Evolutionary conservation across 2,329 filamentous ascomycete genomes (phyloP).

Genomic region (Leptographium procerum): DNA sequence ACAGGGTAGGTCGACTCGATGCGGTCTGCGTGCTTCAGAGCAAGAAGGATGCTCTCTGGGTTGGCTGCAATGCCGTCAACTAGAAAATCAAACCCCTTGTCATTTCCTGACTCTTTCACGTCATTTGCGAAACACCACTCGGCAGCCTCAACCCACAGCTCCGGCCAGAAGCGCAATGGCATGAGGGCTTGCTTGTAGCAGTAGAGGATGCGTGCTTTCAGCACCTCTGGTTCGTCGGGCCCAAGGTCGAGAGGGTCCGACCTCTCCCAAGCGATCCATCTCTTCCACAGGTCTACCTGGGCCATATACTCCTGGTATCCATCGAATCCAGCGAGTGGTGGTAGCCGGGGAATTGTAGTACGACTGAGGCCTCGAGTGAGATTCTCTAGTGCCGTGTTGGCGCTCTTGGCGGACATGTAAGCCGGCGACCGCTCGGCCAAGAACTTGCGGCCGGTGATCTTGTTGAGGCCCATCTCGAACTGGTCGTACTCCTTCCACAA

Average conservation of each 20-base stretch:
- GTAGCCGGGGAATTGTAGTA: constrained; percentile 67
- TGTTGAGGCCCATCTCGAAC: constrained; percentile 91
- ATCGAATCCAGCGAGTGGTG: constrained; percentile 75
- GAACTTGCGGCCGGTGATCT: constrained; percentile 85
- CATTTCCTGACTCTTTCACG: constrained; percentile 47
- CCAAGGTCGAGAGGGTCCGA: constrained; percentile 80
- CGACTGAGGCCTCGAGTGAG: constrained; percentile 67
- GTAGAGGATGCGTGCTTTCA: constrained; percentile 71
- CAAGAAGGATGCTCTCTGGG: constrained; percentile 82
- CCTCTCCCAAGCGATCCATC: constrained; percentile 93
- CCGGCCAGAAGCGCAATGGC: constrained; percentile 87
- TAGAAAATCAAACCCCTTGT: constrained; percentile 62
- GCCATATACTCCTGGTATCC: constrained; percentile 73
- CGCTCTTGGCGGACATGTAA: constrained; percentile 93
- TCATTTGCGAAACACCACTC: constrained; percentile 83
- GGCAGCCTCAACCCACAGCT: constrained; percentile 90
- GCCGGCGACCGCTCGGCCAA: constrained; percentile 83
- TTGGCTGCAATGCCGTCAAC: constrained; percentile 77
- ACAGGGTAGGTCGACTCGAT: constrained; percentile 68
- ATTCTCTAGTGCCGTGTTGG: constrained; percentile 82
- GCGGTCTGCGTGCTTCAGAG: constrained; percentile 80
- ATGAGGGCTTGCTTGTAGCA: constrained; percentile 90
- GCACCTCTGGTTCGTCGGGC: constrained; percentile 64
- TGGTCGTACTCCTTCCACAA: constrained; percentile 97
- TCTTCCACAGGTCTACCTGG: constrained; percentile 83